Percentiles rank a stretch among this genome's conserved stretches.
Evolutionary conservation across 257 asterid genomes (phyloP).

Genomic region (Solanum gandarillasii): DNA sequence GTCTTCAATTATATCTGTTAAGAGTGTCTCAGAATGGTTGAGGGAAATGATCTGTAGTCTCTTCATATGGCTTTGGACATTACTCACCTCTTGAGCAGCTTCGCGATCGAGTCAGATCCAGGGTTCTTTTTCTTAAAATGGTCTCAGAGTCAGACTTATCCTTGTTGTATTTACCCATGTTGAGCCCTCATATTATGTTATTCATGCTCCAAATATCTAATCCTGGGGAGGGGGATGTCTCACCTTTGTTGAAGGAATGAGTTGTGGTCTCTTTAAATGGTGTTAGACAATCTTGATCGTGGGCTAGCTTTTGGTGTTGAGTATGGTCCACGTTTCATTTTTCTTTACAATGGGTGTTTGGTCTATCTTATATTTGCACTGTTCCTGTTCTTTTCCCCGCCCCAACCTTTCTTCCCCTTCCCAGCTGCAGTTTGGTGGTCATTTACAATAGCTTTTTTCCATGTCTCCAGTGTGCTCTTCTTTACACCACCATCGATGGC

Average conservation of each 20-base stretch:
- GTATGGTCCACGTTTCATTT: background rate
- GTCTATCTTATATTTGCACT: background rate
- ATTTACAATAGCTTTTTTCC: background rate
- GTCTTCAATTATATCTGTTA: background rate
- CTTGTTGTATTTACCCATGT: background rate
- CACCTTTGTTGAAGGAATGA: background rate
- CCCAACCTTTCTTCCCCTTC: background rate
- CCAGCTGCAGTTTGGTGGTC: background rate
- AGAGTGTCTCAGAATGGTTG: background rate
- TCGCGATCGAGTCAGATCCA: background rate
- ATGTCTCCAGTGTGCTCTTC: conserved; percentile 73
- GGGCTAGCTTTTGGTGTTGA: background rate
- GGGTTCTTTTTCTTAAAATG: background rate
- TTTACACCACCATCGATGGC: conserved; percentile 85
- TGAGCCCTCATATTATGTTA: background rate
- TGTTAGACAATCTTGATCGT: background rate
- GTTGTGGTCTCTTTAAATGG: background rate
- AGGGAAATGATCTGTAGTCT: background rate
- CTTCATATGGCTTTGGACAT: background rate
- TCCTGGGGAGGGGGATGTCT: background rate
- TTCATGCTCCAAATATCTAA: background rate
- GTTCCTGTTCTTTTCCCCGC: background rate
- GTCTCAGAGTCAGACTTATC: background rate
- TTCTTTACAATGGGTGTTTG: background rate
- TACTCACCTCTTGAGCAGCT: background rate